These are phyloP conservation scores for Saturnispora hagleri DNA, from an alignment of 805 yeast species.

Conservation along the genomic window DNA sequence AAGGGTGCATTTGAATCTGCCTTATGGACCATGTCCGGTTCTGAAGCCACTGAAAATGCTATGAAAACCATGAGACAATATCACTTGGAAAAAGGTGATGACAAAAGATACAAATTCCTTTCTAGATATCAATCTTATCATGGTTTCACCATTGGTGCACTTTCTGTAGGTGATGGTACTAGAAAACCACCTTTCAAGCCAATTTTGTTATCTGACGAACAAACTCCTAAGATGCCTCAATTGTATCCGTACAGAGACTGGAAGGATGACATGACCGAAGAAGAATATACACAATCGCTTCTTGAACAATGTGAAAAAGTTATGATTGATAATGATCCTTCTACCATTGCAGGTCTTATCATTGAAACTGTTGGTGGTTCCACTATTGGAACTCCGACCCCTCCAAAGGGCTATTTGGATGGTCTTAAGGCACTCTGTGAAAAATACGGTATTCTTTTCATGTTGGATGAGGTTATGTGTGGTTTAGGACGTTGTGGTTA, in stretches of 20 bases:
- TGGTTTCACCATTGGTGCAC: constrained; percentile 40
- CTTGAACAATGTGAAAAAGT: constrained; percentile 33
- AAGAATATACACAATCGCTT: constrained; percentile 30
- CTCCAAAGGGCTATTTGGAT: constrained; percentile 38
- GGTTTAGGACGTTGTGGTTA: constrained; percentile 48
- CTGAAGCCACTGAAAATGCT: constrained; percentile 77
- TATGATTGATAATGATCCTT: constrained; percentile 34
- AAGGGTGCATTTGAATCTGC: constrained; percentile 32
- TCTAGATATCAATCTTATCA: constrained; percentile 40
- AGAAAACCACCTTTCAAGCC: constrained; percentile 30
- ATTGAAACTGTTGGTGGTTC: constrained; percentile 42
- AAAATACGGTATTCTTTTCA: constrained; percentile 41
- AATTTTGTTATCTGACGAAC: constrained; percentile 17
- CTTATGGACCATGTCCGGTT: constrained; percentile 54
- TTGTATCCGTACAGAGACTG: constrained; percentile 28
- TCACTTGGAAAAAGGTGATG: constrained; percentile 34
- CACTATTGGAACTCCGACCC: constrained; percentile 37
- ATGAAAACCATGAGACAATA: constrained; percentile 54
- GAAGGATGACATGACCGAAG: constrained; percentile 27
- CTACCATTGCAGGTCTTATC: constrained; percentile 34
- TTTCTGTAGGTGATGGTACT: constrained; percentile 31
- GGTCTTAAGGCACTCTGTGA: constrained; percentile 39
- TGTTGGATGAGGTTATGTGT: constrained; percentile 50
- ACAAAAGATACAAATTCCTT: constrained; percentile 32
- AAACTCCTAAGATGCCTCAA: constrained; percentile 24